Percentiles rank a stretch among this genome's conserved stretches.
phyloP scores from a whole-genome alignment of 83 land plant genomes.

The Diphasiastrum complanatum region DNA sequence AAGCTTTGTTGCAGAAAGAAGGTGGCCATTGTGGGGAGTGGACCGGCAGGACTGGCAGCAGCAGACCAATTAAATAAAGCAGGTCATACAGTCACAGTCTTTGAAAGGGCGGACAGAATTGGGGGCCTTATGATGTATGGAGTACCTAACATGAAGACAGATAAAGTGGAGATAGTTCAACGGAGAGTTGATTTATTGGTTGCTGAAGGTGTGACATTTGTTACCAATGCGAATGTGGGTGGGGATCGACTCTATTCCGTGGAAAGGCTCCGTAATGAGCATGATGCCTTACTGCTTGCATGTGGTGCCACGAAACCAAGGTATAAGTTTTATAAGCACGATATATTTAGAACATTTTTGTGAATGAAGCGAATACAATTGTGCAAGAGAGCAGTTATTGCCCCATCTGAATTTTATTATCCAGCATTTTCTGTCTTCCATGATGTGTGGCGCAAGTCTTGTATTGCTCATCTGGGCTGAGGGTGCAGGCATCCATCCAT shows the following conservation, averaged over 20 bases:
- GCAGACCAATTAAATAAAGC: constrained; percentile 92
- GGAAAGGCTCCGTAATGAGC: constrained; percentile 54
- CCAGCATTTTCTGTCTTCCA: no score
- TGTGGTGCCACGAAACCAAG: constrained; percentile 98
- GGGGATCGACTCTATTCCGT: constrained; percentile 67
- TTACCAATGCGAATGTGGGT: constrained; percentile 90
- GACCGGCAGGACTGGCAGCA: constrained; percentile 97
- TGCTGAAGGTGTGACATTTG: constrained; percentile 78
- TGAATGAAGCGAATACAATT: background rate
- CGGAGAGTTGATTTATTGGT: constrained; percentile 90
- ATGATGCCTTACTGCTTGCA: constrained; percentile 80
- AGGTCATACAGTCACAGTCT: constrained; percentile 90
- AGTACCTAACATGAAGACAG: constrained; percentile 98
- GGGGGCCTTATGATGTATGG: constrained; percentile 99
- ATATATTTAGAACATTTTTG: background rate
- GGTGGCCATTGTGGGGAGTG: constrained; percentile 92
- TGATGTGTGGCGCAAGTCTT: no score
- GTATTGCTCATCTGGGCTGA: no score
- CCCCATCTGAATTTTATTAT: no score
- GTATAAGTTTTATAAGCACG: constrained; percentile 39
- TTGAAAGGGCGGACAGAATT: constrained; percentile 88
- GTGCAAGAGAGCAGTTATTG: no score
- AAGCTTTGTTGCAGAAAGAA: constrained; percentile 53
- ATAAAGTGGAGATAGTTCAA: constrained; percentile 82
- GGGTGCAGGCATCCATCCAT: no score